Percentiles rank a stretch among this genome's conserved stretches.
phyloP scores from a whole-genome alignment of 2,329 filamentous ascomycete species.

The Aspergillus fumigatiaffinis region DNA sequence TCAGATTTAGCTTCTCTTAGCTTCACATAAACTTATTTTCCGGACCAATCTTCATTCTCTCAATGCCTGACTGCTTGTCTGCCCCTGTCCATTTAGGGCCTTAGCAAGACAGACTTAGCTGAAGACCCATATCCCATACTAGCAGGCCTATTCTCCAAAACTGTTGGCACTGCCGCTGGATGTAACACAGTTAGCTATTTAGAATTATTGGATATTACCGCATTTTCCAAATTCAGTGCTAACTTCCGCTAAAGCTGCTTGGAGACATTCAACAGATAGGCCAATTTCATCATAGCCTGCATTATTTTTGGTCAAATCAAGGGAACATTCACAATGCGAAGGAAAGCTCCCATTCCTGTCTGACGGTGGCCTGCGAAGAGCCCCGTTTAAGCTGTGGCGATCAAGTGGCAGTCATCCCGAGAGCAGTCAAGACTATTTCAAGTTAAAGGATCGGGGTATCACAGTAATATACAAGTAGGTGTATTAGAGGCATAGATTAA shows the following conservation, averaged over 20 bases:
- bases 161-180: neutral
- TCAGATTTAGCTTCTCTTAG: no score
- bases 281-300: neutral
- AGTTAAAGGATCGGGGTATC: no score
- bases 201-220: neutral
- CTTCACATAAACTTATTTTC: neutral
- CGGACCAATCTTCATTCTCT: neutral
- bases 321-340: no score
- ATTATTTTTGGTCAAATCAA: neutral
- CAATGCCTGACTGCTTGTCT: neutral
- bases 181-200: neutral
- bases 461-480: no score
- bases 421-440: no score
- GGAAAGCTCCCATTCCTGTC: no score
- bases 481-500: no score
- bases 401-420: no score
- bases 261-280: no score
- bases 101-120: neutral
- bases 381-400: no score
- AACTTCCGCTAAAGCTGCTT: neutral
- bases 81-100: neutral
- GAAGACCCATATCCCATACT: neutral
- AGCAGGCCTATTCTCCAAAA: neutral
- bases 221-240: neutral
- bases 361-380: no score